Conservation (phyloP, 106 monocot species). For the Dactylorhiza incarnata region DNA sequence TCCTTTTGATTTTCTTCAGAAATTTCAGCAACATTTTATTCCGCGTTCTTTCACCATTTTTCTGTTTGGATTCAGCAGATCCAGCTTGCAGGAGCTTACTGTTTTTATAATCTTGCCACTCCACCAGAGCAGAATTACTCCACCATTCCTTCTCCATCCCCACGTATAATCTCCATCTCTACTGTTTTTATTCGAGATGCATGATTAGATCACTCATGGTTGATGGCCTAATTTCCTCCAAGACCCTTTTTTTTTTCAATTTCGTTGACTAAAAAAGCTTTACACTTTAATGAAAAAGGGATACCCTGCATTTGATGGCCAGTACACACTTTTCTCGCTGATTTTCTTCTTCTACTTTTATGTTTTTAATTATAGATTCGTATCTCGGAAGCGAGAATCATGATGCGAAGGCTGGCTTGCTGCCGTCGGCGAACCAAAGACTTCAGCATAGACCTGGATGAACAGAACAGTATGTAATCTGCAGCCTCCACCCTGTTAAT, state of each 20-base stretch:
- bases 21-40: not conserved
- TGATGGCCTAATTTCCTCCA: not conserved
- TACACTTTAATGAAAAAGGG: not conserved
- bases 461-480: constrained; percentile 45
- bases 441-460: constrained; percentile 63
- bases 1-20: not conserved
- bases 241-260: not conserved
- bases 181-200: not conserved
- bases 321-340: not conserved
- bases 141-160: not conserved
- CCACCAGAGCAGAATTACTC: not conserved
- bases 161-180: not conserved
- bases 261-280: not conserved
- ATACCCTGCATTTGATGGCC: not conserved
- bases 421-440: constrained; percentile 50
- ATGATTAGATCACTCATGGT: not conserved
- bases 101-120: not conserved
- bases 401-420: constrained; percentile 53
- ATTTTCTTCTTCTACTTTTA: constrained; percentile 1
- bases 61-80: constrained; percentile 7
- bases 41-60: not conserved
- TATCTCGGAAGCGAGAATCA: not conserved
- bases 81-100: not conserved
- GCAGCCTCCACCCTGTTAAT: not conserved
- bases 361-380: not conserved